phyloP scores from a whole-genome alignment of 1,284 basidiomycete genomes.

The Trichosporon faecale region DNA sequence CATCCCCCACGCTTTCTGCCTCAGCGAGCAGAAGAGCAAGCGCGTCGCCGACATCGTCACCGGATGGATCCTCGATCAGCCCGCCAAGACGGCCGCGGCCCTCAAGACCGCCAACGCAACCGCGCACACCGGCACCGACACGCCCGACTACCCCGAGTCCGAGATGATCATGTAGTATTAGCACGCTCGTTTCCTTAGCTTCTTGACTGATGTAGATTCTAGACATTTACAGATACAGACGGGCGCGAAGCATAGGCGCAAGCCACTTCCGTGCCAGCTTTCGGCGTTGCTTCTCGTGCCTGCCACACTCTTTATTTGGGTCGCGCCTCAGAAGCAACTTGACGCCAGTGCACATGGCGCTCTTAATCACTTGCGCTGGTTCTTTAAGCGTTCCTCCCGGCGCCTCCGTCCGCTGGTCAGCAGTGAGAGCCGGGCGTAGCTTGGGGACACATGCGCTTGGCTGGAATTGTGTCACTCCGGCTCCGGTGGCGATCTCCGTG shows the following conservation, averaged over 20 bases:
- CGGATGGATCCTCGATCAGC: slow-evolving; percentile 28
- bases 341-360: neutral
- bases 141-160: neutral
- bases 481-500: neutral
- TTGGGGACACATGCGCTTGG: too few relatives aligned
- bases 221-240: neutral
- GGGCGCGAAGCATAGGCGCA: neutral
- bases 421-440: neutral
- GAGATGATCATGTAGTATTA: slow-evolving; percentile 1
- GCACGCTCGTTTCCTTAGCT: neutral
- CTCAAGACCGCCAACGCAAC: neutral
- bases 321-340: neutral
- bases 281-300: neutral
- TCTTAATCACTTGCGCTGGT: neutral
- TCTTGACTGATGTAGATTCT: neutral
- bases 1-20: slow-evolving; percentile 46
- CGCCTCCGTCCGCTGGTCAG: neutral
- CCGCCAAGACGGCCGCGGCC: neutral
- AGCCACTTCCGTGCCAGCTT: neutral
- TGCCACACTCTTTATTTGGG: neutral
- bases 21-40: slow-evolving; percentile 34
- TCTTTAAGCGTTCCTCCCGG: neutral
- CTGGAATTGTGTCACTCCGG: neutral
- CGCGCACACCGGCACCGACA: neutral
- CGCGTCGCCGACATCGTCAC: slow-evolving; percentile 39